Conservation (phyloP, 176 grass and related monocot genomes). For the Neostapfia colusana region DNA sequence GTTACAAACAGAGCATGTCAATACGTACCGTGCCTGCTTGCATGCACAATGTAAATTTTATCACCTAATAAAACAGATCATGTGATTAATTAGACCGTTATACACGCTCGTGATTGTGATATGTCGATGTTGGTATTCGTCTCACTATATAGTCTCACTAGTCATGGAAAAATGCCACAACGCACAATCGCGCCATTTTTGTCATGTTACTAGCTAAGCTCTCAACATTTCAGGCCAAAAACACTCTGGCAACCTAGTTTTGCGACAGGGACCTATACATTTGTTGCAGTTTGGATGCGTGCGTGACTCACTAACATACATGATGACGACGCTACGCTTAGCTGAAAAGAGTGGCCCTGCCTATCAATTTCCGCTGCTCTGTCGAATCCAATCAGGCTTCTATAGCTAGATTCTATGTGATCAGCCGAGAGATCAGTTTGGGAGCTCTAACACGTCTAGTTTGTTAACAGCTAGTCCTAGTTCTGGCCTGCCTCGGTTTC, state of each 20-base stretch:
- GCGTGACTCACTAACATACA: background rate
- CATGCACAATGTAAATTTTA: background rate
- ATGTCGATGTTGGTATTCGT: too few relatives aligned
- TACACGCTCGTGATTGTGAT: background rate
- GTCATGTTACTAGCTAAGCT: background rate
- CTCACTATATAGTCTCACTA: too few relatives aligned
- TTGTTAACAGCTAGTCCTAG: background rate
- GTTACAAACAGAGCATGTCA: background rate
- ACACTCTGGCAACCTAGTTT: background rate
- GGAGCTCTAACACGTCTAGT: background rate
- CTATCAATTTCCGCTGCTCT: background rate
- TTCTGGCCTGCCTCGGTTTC: background rate
- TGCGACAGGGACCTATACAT: background rate
- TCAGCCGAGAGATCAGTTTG: background rate
- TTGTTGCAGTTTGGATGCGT: constrained; percentile 4
- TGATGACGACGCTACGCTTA: background rate
- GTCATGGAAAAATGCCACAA: background rate
- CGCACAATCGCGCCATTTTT: background rate
- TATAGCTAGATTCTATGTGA: background rate
- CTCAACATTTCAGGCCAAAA: background rate
- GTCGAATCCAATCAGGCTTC: background rate
- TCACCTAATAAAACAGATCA: too few relatives aligned
- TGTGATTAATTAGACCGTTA: background rate
- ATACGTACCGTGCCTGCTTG: background rate
- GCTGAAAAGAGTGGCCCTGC: background rate